These are phyloP conservation scores for Aureobasidium subglaciale DNA, from an alignment of 2,329 filamentous ascomycete genomes.

Conservation along the genomic window DNA sequence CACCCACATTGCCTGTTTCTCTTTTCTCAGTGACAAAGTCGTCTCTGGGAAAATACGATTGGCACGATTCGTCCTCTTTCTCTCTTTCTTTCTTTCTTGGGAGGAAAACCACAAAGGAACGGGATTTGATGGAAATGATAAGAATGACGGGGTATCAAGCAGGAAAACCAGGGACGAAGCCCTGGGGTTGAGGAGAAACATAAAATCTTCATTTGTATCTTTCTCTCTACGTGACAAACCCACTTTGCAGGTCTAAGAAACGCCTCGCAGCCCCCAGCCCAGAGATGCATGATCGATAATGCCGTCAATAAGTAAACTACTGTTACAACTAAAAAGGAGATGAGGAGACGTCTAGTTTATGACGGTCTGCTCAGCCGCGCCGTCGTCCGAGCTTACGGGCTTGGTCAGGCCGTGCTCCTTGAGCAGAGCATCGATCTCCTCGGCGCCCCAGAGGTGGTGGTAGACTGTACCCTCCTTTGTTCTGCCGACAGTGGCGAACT, in stretches of 20 bases:
- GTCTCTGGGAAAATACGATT: no score
- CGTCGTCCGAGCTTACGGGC: constrained; percentile 8
- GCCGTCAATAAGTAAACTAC: constrained; percentile 9
- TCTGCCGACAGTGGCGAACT: constrained; percentile 96
- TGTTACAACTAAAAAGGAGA: constrained; percentile 12
- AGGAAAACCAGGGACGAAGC: constrained; percentile 2
- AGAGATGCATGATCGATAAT: constrained; percentile 14
- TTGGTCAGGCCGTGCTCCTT: constrained; percentile 77
- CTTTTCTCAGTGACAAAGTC: no score
- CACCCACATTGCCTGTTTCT: background rate
- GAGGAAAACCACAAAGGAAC: background rate
- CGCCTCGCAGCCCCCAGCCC: constrained; percentile 9
- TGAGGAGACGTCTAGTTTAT: constrained; percentile 15
- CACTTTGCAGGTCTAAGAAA: constrained; percentile 15
- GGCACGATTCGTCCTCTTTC: background rate
- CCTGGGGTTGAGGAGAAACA: constrained; percentile 9
- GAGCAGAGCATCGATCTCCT: constrained; percentile 88
- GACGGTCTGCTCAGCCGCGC: constrained; percentile 17
- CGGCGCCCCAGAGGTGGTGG: constrained; percentile 92
- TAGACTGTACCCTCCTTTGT: constrained; percentile 95
- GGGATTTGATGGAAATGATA: background rate
- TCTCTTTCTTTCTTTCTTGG: background rate
- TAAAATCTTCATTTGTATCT: background rate
- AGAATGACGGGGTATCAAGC: constrained; percentile 5
- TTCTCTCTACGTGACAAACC: constrained; percentile 10